These are phyloP conservation scores for Pythium aristosporum DNA, from an alignment of 352 stramenopile genomes.

Conservation along the genomic window DNA sequence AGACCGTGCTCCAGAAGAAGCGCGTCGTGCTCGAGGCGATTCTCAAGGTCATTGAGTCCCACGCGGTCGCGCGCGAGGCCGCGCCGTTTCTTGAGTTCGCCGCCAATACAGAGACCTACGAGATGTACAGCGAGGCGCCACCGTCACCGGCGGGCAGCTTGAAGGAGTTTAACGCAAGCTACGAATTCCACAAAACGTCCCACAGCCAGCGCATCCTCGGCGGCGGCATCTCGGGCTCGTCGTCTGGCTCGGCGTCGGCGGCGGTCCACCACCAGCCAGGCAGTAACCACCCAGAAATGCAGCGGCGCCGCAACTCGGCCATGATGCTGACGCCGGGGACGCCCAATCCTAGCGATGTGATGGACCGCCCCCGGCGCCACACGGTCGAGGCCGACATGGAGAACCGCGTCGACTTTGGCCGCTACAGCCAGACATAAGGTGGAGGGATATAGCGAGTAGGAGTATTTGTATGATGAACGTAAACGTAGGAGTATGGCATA, in stretches of 20 bases:
- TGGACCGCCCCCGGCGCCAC: conserved; percentile 16
- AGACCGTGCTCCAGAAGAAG: conserved; percentile 64
- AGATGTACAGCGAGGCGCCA: conserved; percentile 36
- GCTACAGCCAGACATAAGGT: conserved; percentile 51
- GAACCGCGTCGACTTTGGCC: conserved; percentile 50
- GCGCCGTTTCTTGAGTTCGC: conserved; percentile 69
- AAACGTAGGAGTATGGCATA: conserved; percentile 2
- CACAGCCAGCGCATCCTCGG: conserved; percentile 18
- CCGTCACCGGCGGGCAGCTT: conserved; percentile 30
- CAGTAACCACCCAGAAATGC: conserved; percentile 12
- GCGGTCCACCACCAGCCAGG: conserved; percentile 10
- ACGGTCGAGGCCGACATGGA: conserved; percentile 30
- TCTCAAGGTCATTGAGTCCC: conserved; percentile 57
- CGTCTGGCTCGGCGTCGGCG: neutral
- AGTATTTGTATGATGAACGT: conserved; percentile 8
- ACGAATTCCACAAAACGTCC: conserved; percentile 24
- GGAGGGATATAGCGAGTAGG: conserved; percentile 8
- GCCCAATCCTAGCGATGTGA: neutral
- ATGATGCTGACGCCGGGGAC: conserved; percentile 15
- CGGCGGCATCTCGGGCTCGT: neutral
- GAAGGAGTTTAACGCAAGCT: conserved; percentile 30
- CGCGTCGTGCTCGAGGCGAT: conserved; percentile 60
- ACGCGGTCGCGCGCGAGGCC: conserved; percentile 49
- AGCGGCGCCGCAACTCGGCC: conserved; percentile 27
- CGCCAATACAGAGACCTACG: conserved; percentile 57